A percentile compares a stretch with the other conserved stretches of the same genome.
Conservation (phyloP, 352 stramenopile species). For the Peronospora destructor region DNA sequence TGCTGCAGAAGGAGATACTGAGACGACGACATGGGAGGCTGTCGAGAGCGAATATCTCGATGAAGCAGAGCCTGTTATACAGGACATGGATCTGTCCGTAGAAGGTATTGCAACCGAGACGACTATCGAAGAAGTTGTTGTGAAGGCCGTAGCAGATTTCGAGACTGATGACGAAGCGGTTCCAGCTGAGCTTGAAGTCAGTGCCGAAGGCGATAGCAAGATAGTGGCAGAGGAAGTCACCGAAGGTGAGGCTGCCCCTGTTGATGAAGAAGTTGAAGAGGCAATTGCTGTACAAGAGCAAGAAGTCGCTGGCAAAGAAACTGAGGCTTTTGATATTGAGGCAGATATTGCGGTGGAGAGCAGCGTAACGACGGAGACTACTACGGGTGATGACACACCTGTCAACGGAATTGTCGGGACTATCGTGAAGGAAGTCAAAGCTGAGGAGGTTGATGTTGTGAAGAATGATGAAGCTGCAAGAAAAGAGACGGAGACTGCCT, state of each 20-base stretch:
- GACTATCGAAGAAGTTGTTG: slow-evolving; percentile 3
- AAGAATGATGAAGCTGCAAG: background rate
- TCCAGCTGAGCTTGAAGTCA: background rate
- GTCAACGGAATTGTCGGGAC: too few species aligned
- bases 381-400: too few species aligned
- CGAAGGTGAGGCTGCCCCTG: background rate
- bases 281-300: background rate
- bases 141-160: background rate
- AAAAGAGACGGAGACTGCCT: background rate
- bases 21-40: background rate
- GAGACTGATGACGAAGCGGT: background rate
- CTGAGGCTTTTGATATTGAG: background rate
- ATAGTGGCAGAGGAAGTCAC: background rate
- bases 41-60: background rate
- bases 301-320: background rate
- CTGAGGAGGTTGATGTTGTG: background rate
- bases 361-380: background rate
- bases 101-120: background rate
- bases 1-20: background rate
- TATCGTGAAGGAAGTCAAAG: background rate
- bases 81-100: background rate
- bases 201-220: background rate
- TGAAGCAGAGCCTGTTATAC: background rate
- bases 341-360: background rate
- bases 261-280: background rate